Evolutionary conservation across 2,329 filamentous ascomycete species (phyloP), one percentile per base, ranked within the genome.

Genomic region (Epichloe uncinata): DNA sequence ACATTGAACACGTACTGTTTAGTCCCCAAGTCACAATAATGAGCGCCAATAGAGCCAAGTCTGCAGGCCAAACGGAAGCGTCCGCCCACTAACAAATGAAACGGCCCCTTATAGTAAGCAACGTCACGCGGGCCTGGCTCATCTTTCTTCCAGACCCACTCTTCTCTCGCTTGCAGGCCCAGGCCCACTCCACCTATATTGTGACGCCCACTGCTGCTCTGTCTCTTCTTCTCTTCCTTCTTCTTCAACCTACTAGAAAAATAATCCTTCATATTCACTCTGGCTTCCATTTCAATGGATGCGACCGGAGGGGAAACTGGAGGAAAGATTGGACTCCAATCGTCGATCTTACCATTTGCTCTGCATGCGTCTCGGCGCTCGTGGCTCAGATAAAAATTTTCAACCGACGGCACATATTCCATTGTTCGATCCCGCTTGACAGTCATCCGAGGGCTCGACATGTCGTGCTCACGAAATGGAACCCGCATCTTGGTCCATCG

Each of bases 241-340:
- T 59, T 58, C 59, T 62, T 59, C 55, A 68, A 69, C 65, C 66
- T 69, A 69, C 67, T 69, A 69, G 67, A 68, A 68, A 67, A 63
- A 60, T 6, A 55, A 71, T 74, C 73, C 73, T 74, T 71, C 77
- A 75, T 77, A 84, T 85, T 83, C 80, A 84, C 80, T 84, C 79
- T 77, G 74, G 71, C 67, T 70, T 75, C 72, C 70, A 68, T 63
- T 66, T 66, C 68, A 64, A 69, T 71, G 75, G 71, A 74, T 72
- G 70, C 62, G 54, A 56, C 66, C 72, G 75, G 81, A 84, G 79
- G 81, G 81, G 81, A 84, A 84, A 84, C 70, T 75, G 79, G 74
- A 79, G 79, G 80, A 80, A 61, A 85, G 80, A 82, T 40, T 59
- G 50, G 65, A 72, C 51, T 61, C 54, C 54, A 52, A 56, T 65